Evolutionary conservation across 106 monocot genomes (phyloP).

Genomic region (Phalaenopsis equestris): DNA sequence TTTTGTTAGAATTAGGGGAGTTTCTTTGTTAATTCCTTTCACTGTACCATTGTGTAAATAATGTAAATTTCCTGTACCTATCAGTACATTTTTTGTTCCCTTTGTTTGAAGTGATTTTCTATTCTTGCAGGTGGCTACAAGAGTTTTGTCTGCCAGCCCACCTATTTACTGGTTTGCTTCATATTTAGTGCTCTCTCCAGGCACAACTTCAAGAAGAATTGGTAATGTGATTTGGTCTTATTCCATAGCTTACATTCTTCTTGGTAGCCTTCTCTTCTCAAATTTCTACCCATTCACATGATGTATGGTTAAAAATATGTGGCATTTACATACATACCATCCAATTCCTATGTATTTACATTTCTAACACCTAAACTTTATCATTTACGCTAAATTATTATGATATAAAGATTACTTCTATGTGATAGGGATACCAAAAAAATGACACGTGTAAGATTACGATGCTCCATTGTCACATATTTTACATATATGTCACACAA

Average conservation of each 20-base stretch:
- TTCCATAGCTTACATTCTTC: slow-evolving; percentile 57
- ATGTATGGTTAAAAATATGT: neutral
- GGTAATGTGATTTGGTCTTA: slow-evolving; percentile 59
- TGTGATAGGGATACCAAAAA: no score
- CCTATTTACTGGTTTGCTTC: slow-evolving; percentile 90
- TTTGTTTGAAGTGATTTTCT: neutral
- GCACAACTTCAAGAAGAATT: slow-evolving; percentile 22
- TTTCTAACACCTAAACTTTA: no score
- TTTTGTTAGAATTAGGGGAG: neutral
- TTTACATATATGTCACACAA: neutral
- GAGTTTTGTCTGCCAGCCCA: slow-evolving; percentile 86
- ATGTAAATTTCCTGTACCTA: neutral
- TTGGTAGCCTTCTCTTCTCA: slow-evolving; percentile 87
- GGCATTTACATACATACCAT: no score
- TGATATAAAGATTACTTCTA: no score
- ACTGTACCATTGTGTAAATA: no score
- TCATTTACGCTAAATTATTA: no score
- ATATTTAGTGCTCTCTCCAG: slow-evolving; percentile 25
- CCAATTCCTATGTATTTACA: no score
- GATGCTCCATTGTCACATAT: no score
- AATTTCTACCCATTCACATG: slow-evolving; percentile 97
- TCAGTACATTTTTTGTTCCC: neutral
- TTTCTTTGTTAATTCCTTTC: neutral
- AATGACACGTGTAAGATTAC: no score
- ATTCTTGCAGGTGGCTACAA: slow-evolving; percentile 61